Base-by-base conservation (phyloP, 208 protist species). In the Naegleria lovaniensis region DNA sequence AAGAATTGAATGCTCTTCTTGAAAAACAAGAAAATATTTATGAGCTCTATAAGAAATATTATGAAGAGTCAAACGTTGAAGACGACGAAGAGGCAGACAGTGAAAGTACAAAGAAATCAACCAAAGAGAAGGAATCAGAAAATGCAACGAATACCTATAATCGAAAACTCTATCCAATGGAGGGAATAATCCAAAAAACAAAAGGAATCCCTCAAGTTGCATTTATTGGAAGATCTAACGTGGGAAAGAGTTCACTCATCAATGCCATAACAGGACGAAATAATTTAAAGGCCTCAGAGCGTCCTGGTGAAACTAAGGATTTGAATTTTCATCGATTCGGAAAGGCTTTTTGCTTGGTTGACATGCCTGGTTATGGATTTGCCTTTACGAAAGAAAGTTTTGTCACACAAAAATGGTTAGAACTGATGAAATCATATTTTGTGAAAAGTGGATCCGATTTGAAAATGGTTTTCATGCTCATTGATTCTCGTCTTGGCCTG, bases 321-420 rank as follows among this genome's bases (percentile, higher is more conserved):
- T n/a, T 90, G 0, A 36, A 40, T 38, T 79, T 79, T 19, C 55
- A 51, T 29, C 13, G 38, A 51, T 11, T 90, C 22, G 87, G 87
- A 41, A 41, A 90, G 9, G 1, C n/a, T 4, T 67, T 79, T 41
- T 67, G 11, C 5, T 41, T 90, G 11, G 36, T 90, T n/a, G 87
- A 90, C 39, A 41, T 90, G 5, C 87, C 87, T 33, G 87, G 87
- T n/a, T 90, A 90, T 90, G 87, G 87, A 33, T 90, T 90, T 79
- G 87, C 87, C 0, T 89, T 67, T 40, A 29, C 41, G 0, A 67
- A 89, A 2, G n/a, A 55, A 1, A 29, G 9, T 38, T 11, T 11
- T 36, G 51, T 67, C 29, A 79, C 29, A 36, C n/a, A 38, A 58
- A 39, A 67, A 5, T 89, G 85, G 85, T 36, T 15, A 5, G n/a